Percentiles rank a stretch among this genome's conserved stretches.
Conservation (phyloP, 495 filamentous ascomycete species). For the Xylaria cubensis region DNA sequence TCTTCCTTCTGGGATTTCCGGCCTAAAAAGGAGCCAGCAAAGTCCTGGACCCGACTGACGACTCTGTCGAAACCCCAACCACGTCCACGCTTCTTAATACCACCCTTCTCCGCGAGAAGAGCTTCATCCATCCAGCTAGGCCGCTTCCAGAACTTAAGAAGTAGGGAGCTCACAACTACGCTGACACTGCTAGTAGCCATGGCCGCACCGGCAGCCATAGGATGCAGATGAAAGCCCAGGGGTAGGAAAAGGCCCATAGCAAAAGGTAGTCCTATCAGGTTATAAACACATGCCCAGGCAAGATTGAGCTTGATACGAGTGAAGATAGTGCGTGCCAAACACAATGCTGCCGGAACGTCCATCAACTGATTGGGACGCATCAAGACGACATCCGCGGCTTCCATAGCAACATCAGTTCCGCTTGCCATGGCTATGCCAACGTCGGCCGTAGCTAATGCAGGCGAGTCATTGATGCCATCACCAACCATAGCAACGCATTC, state of each 20-base stretch:
- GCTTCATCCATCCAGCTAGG: slow-evolving; percentile 89
- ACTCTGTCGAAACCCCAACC: slow-evolving; percentile 55
- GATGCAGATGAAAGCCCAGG: slow-evolving; percentile 84
- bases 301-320: slow-evolving; percentile 92
- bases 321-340: slow-evolving; percentile 87
- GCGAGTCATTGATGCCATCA: slow-evolving; percentile 98
- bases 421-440: slow-evolving; percentile 91
- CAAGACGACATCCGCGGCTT: slow-evolving; percentile 94
- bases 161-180: slow-evolving; percentile 82
- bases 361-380: slow-evolving; percentile 93
- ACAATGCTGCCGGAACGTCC: slow-evolving; percentile 83
- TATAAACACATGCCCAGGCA: slow-evolving; percentile 90
- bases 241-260: slow-evolving; percentile 96
- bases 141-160: slow-evolving; percentile 86
- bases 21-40: slow-evolving; percentile 40
- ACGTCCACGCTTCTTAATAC: slow-evolving; percentile 48
- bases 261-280: slow-evolving; percentile 89
- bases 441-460: slow-evolving; percentile 88
- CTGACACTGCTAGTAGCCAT: slow-evolving; percentile 93
- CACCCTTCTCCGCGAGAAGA: slow-evolving; percentile 62
- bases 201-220: slow-evolving; percentile 92
- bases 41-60: slow-evolving; percentile 48
- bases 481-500: slow-evolving; percentile 94
- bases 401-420: slow-evolving; percentile 97
- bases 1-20: slow-evolving; percentile 53